Percentiles rank a stretch among this genome's conserved stretches.
phyloP scores from a whole-genome alignment of 148 eudicot genomes.

The Vaccinium vitisidaea region DNA sequence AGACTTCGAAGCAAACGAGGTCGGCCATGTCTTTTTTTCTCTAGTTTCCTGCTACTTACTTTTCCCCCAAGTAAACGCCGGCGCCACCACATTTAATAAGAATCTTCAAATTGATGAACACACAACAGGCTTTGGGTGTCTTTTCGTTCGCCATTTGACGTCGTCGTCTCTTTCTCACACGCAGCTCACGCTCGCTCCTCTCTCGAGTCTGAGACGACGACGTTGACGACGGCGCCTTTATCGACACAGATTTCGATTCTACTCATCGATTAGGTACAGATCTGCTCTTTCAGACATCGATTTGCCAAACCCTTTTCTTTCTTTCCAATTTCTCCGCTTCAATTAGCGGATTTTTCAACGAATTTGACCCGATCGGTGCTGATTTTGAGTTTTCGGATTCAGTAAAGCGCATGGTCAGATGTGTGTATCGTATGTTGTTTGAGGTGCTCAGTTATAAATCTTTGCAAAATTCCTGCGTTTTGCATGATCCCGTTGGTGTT shows the following conservation, averaged over 20 bases:
- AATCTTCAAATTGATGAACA: background rate
- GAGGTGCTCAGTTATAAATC: background rate
- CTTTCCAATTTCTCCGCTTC: background rate
- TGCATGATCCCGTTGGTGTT: background rate
- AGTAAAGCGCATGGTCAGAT: background rate
- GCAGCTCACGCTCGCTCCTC: too few relatives aligned
- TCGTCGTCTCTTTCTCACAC: slow-evolving; percentile 13
- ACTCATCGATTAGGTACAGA: background rate
- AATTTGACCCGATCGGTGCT: slow-evolving; percentile 13
- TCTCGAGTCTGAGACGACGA: slow-evolving; percentile 16
- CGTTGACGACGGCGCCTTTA: background rate
- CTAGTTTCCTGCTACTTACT: slow-evolving; percentile 11
- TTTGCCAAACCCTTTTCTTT: too few relatives aligned
- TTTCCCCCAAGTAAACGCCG: slow-evolving; percentile 22
- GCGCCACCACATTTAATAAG: background rate
- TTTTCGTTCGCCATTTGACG: background rate
- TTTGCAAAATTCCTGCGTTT: too few relatives aligned
- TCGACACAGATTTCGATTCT: background rate
- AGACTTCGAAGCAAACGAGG: background rate
- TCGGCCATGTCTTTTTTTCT: background rate
- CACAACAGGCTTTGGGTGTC: background rate
- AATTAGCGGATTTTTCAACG: background rate
- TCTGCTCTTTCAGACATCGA: background rate
- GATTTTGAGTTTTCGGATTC: background rate
- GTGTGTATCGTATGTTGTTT: background rate